phyloP scores from a whole-genome alignment of 2,329 filamentous ascomycete species.

The Microdochium paspali region DNA sequence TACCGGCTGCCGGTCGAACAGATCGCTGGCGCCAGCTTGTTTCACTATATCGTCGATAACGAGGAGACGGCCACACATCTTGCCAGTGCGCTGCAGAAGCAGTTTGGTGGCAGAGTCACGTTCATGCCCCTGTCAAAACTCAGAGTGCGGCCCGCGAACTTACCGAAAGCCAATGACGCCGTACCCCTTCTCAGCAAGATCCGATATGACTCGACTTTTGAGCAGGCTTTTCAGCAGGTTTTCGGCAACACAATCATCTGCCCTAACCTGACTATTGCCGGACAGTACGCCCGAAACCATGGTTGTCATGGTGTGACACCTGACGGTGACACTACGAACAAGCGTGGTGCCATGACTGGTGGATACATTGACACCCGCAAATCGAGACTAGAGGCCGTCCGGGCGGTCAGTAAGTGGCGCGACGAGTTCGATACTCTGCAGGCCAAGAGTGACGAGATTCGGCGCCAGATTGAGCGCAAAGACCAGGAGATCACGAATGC shows the following conservation, averaged over 20 bases:
- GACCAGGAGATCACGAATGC: slow-evolving; percentile 85
- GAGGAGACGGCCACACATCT: slow-evolving; percentile 78
- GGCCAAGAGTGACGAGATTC: slow-evolving; percentile 55
- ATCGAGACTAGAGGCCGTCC: slow-evolving; percentile 80
- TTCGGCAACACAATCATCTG: slow-evolving; percentile 95
- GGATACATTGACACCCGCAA: slow-evolving; percentile 82
- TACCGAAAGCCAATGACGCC: slow-evolving; percentile 80
- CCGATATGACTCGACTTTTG: slow-evolving; percentile 65
- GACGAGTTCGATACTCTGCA: slow-evolving; percentile 62
- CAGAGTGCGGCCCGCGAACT: slow-evolving; percentile 58
- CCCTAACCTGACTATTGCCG: slow-evolving; percentile 76
- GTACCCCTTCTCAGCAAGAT: slow-evolving; percentile 82
- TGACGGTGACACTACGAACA: slow-evolving; percentile 90
- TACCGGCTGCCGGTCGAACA: slow-evolving; percentile 89
- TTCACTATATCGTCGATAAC: slow-evolving; percentile 93
- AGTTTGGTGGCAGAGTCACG: slow-evolving; percentile 78
- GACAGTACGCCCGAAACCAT: slow-evolving; percentile 87
- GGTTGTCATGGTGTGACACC: slow-evolving; percentile 88
- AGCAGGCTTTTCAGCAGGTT: slow-evolving; percentile 84
- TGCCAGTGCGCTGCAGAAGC: slow-evolving; percentile 68
- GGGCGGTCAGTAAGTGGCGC: slow-evolving; percentile 64
- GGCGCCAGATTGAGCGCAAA: slow-evolving; percentile 62
- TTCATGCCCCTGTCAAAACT: slow-evolving; percentile 90
- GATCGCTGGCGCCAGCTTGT: slow-evolving; percentile 83
- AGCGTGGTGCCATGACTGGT: slow-evolving; percentile 89